Conservation (phyloP, 164 flowering plant genomes). For the Pachysandra terminalis region DNA sequence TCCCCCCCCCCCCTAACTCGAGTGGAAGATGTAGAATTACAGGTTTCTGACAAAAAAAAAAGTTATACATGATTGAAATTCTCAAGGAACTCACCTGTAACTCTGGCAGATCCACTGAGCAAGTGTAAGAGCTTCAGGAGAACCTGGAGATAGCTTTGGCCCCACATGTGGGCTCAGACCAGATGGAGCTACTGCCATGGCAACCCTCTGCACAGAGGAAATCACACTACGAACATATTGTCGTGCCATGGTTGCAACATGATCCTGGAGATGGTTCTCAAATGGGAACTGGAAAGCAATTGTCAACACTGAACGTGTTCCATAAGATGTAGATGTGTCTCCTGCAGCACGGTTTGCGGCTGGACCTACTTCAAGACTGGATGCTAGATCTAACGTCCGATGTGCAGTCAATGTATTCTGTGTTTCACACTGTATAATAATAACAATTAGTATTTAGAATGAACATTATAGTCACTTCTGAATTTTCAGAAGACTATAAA, state of each 20-base stretch:
- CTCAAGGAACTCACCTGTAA: slow-evolving; percentile 57
- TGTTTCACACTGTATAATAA: slow-evolving; percentile 28
- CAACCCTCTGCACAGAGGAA: slow-evolving; percentile 88
- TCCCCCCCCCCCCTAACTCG: neutral
- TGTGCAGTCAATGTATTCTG: slow-evolving; percentile 48
- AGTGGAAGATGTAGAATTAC: neutral
- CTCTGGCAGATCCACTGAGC: slow-evolving; percentile 95
- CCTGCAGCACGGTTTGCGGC: slow-evolving; percentile 36
- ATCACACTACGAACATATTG: slow-evolving; percentile 90
- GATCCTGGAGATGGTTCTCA: slow-evolving; percentile 69
- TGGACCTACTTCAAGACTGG: slow-evolving; percentile 87
- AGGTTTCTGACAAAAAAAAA: neutral
- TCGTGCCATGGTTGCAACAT: slow-evolving; percentile 83
- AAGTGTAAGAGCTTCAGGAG: slow-evolving; percentile 86
- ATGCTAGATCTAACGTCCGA: slow-evolving; percentile 79
- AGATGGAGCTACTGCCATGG: slow-evolving; percentile 81
- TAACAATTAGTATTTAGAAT: slow-evolving; percentile 12
- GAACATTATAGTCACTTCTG: neutral
- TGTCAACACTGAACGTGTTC: slow-evolving; percentile 64
- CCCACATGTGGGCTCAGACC: slow-evolving; percentile 51
- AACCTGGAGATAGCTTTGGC: slow-evolving; percentile 57
- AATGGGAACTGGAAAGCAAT: slow-evolving; percentile 97
- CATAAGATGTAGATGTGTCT: slow-evolving; percentile 36
- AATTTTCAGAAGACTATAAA: no score
- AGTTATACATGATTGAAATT: no score